These are phyloP conservation scores for Auriscalpium vulgare DNA, from an alignment of 768 basidiomycete species.

Conservation along the genomic window DNA sequence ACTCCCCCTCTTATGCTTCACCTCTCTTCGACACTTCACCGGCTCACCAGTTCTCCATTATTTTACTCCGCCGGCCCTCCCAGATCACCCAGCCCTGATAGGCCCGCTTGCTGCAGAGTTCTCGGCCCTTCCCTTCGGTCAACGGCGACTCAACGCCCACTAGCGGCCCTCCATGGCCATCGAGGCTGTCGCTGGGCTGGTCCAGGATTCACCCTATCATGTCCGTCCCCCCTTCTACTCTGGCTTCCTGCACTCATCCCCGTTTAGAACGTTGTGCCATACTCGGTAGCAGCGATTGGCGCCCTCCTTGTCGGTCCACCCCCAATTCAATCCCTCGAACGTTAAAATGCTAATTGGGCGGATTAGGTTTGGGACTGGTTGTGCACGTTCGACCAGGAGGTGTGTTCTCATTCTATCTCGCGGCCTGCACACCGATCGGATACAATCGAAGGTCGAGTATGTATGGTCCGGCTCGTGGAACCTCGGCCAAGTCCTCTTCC, in stretches of 20 bases:
- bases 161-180: neutral
- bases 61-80: too few relatives aligned
- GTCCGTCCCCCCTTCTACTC: neutral
- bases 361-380: constrained; percentile 28
- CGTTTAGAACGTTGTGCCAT: neutral
- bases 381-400: constrained; percentile 31
- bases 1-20: too few relatives aligned
- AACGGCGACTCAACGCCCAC: too few relatives aligned
- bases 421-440: neutral
- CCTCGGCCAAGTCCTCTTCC: constrained; percentile 27
- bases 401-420: constrained; percentile 2
- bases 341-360: neutral
- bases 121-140: too few relatives aligned
- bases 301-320: neutral
- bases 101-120: too few relatives aligned
- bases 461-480: constrained; percentile 27
- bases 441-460: constrained; percentile 22
- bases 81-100: too few relatives aligned
- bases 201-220: neutral
- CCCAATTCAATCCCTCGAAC: neutral
- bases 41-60: too few relatives aligned
- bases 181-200: neutral
- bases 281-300: neutral
- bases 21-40: too few relatives aligned
- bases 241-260: neutral